These are phyloP conservation scores for Paspalum vaginatum DNA, from an alignment of 176 grass and related monocot species.

Conservation along the genomic window DNA sequence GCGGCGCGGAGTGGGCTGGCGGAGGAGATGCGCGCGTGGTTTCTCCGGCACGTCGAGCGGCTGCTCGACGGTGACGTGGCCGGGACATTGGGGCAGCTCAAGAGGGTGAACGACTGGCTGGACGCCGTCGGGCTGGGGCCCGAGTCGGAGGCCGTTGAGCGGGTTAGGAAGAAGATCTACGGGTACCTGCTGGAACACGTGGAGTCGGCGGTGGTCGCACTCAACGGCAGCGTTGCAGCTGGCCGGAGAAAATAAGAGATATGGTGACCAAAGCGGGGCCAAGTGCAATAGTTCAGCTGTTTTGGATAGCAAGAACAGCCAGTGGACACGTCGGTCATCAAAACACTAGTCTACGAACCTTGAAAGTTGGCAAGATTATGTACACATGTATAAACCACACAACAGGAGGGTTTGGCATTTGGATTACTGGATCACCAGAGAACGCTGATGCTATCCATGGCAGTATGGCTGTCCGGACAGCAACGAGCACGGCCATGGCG, in stretches of 20 bases:
- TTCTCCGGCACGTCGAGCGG: conserved; percentile 50
- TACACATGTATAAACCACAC: no score
- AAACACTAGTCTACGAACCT: no score
- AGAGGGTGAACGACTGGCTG: conserved; percentile 69
- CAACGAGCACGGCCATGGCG: no score
- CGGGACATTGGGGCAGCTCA: conserved; percentile 64
- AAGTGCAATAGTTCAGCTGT: no score
- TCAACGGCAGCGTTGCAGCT: conserved; percentile 38
- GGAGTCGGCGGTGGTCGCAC: conserved; percentile 58
- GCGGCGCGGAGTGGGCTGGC: conserved; percentile 32
- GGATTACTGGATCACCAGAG: no score
- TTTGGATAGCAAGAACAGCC: no score
- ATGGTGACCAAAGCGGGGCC: no score
- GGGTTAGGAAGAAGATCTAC: conserved; percentile 65
- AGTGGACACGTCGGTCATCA: no score
- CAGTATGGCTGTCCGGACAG: no score
- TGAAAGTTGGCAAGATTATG: no score
- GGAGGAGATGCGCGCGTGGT: conserved; percentile 52
- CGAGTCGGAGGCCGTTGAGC: conserved; percentile 36
- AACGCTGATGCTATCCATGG: no score
- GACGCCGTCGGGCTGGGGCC: not conserved
- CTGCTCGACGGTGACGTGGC: conserved; percentile 56
- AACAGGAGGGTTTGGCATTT: no score
- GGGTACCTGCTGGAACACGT: conserved; percentile 62
- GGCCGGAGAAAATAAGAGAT: conserved; percentile 21